These are phyloP conservation scores for Boletus insuetus DNA, from an alignment of 768 basidiomycete species.

Conservation along the genomic window DNA sequence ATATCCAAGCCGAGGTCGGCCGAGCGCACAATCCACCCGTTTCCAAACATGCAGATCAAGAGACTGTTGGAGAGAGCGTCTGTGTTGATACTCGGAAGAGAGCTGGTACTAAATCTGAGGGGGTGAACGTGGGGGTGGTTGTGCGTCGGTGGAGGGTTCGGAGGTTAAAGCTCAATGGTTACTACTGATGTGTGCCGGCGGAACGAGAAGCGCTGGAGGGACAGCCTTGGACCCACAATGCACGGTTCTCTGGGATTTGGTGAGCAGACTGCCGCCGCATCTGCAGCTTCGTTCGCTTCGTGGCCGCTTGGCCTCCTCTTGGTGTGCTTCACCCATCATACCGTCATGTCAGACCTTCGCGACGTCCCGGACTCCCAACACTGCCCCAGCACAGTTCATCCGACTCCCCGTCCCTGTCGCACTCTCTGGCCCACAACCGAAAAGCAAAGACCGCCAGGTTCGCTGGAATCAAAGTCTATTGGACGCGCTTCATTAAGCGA, in stretches of 20 bases:
- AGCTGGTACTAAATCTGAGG: not conserved
- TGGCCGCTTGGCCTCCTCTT: not conserved
- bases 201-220: not conserved
- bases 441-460: constrained; percentile 41
- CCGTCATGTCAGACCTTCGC: constrained; percentile 2
- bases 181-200: constrained; percentile 10
- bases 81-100: not conserved
- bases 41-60: not conserved
- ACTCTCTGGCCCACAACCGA: constrained; percentile 26
- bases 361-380: not conserved
- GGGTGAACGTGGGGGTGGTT: not conserved
- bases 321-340: not conserved
- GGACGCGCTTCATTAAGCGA: constrained; percentile 51
- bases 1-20: constrained; percentile 21
- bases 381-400: constrained; percentile 12
- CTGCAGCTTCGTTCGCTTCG: not conserved
- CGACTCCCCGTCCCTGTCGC: constrained; percentile 44
- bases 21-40: not conserved
- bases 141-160: constrained; percentile 1
- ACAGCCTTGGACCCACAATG: constrained; percentile 6
- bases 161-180: not conserved
- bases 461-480: constrained; percentile 39
- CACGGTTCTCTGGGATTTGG: not conserved
- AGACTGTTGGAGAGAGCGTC: too few relatives aligned
- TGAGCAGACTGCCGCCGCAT: constrained; percentile 9